Evolutionary conservation across 768 basidiomycete species (phyloP), one percentile per base, ranked within the genome.

Genomic region (Tephrocybe rancida): DNA sequence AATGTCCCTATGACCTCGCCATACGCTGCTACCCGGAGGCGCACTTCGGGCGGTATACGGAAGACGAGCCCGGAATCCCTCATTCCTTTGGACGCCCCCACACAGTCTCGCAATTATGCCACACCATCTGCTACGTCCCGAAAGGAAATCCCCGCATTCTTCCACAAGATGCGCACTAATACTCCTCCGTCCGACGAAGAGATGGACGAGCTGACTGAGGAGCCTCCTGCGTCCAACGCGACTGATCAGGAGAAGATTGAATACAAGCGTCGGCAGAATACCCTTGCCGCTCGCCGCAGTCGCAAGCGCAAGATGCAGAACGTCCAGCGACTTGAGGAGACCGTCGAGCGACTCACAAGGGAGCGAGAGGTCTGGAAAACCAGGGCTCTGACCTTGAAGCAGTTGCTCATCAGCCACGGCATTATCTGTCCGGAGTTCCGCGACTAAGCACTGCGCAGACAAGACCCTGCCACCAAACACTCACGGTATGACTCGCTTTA

Each of bases 261-360:
- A 61, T 80, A 79, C 38, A 94, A 93, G 75, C 83, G 93, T 26
- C 79, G 86, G 8, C 85, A 87, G 71, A 96, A 96, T 61, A 94
- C 93, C 2, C 70, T 93, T 4, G 92, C 93, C 0, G 94, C 94
- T 5, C 82, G 93, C 2, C 81, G 88, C 26, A 88, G 85, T 64
- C 80, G 93, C 18, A 82, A 81, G 73, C 80, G 89, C 52, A 93
- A 91, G 75, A 68, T 85, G 35, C 79, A 83, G 64, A 83, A 92
- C 58, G 79, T 87, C 59, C 76, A 81, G 49, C 77, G 81, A 51
- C 73, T 95, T 44, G 86, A 92, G 71, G 73, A 81, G 19, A 72
- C 62, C 6, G 70, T 85, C 44, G 79, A 82, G 53, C 71, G 62
- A 26, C 71, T 85, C 61, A 80, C 77, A 49, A 68, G 66, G 53